Conservation (phyloP, 129 eudicot genomes). For the Tagetes erecta region DNA sequence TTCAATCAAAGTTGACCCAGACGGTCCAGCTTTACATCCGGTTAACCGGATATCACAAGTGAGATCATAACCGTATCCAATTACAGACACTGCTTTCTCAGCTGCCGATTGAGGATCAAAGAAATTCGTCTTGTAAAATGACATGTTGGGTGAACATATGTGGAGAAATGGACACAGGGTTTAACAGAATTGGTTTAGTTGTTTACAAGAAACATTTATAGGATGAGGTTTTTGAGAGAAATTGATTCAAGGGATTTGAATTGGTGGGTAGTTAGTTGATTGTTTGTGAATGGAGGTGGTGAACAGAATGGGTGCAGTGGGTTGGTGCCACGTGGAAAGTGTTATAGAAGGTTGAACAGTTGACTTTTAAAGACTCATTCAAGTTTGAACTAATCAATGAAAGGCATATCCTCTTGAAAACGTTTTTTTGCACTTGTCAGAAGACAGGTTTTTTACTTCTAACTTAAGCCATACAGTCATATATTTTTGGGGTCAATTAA, state of each 20-base stretch:
- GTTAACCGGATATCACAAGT: constrained; percentile 65
- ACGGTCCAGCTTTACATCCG: constrained; percentile 70
- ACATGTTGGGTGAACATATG: constrained; percentile 30
- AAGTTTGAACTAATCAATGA: not conserved
- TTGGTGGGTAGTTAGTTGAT: not conserved
- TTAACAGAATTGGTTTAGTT: no score
- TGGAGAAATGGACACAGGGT: no score
- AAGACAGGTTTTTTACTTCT: no score
- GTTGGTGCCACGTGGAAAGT: constrained; percentile 41
- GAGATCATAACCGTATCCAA: constrained; percentile 83
- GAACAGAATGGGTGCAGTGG: constrained; percentile 29
- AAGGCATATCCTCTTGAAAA: no score
- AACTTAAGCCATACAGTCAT: no score
- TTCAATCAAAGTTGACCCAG: constrained; percentile 65
- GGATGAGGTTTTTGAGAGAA: not conserved
- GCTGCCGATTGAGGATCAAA: constrained; percentile 74
- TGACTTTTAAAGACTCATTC: constrained; percentile 19
- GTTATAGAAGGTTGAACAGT: not conserved
- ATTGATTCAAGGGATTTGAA: constrained; percentile 1
- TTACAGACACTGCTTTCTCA: constrained; percentile 78
- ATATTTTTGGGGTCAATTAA: no score
- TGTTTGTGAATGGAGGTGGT: constrained; percentile 43
- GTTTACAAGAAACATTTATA: no score
- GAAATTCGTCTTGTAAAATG: constrained; percentile 42
- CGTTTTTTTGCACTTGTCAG: no score